These are phyloP conservation scores for Dujonia santamariae DNA, from an alignment of 1,139 yeast genomes.

Conservation along the genomic window DNA sequence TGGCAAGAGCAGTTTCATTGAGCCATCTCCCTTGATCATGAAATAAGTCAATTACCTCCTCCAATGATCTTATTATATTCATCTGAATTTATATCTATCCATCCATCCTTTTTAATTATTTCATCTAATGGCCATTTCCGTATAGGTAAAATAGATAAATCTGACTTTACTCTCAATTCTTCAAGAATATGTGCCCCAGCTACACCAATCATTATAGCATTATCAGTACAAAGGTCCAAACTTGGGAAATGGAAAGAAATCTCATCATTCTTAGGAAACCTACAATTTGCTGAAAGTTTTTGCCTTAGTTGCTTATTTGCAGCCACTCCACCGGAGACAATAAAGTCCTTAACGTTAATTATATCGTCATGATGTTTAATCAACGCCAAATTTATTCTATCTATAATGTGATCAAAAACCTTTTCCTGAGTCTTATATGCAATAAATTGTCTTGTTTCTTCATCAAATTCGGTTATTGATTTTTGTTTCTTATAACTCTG, in stretches of 20 bases:
- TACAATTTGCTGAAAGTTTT: constrained; percentile 32
- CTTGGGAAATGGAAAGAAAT: constrained; percentile 60
- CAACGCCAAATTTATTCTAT: constrained; percentile 57
- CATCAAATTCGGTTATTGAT: constrained; percentile 11
- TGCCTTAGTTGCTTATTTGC: constrained; percentile 62
- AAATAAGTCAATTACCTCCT: too few relatives aligned
- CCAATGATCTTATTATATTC: constrained; percentile 11
- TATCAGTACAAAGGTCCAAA: constrained; percentile 79
- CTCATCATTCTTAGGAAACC: constrained; percentile 9
- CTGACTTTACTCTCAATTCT: constrained; percentile 42
- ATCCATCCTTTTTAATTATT: constrained; percentile 46
- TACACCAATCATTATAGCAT: constrained; percentile 94
- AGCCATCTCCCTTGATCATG: neutral
- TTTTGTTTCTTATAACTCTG: constrained; percentile 26
- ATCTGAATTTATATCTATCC: constrained; percentile 28
- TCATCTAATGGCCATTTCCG: constrained; percentile 74
- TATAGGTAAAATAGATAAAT: constrained; percentile 53
- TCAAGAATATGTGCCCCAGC: constrained; percentile 90
- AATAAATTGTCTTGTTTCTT: constrained; percentile 30
- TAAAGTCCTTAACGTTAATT: constrained; percentile 51
- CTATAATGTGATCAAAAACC: constrained; percentile 68
- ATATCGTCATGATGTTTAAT: constrained; percentile 36
- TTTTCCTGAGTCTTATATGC: constrained; percentile 66
- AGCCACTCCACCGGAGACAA: constrained; percentile 94
- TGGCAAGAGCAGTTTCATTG: too few relatives aligned